Conservation (phyloP, 768 basidiomycete genomes). For the Kwoniella botswanensis region DNA sequence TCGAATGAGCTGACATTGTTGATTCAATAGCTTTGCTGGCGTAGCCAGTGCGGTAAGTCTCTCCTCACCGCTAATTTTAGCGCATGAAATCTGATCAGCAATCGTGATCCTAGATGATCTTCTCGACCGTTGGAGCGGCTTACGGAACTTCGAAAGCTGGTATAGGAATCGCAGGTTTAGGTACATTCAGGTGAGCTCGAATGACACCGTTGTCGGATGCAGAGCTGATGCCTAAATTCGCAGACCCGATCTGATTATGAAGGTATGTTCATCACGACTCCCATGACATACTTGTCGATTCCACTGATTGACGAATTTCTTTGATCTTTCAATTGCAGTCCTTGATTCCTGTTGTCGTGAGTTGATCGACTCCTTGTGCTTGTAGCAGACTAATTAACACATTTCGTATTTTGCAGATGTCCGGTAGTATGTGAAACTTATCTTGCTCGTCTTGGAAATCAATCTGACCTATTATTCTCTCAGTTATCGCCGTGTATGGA, state of each 20-base stretch:
- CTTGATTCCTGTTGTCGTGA: slow-evolving; percentile 83
- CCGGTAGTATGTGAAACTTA: slow-evolving; percentile 65
- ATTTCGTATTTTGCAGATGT: slow-evolving; percentile 64
- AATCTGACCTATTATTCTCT: slow-evolving; percentile 1
- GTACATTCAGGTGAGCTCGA: slow-evolving; percentile 69
- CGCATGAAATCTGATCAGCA: neutral
- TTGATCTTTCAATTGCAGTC: slow-evolving; percentile 64
- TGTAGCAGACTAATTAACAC: too few species aligned
- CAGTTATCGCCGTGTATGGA: slow-evolving; percentile 90
- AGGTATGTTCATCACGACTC: slow-evolving; percentile 62
- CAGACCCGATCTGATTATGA: slow-evolving; percentile 94
- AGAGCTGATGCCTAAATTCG: neutral
- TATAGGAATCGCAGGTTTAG: slow-evolving; percentile 94
- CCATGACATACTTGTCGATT: slow-evolving; percentile 2
- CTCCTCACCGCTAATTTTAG: neutral
- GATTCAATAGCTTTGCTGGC: slow-evolving; percentile 70
- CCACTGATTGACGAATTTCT: neutral
- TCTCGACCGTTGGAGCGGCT: slow-evolving; percentile 89
- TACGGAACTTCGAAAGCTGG: slow-evolving; percentile 96
- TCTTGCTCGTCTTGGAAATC: neutral
- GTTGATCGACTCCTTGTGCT: slow-evolving; percentile 13
- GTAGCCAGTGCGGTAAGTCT: slow-evolving; percentile 84
- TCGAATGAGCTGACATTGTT: slow-evolving; percentile 17
- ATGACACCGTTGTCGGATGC: neutral
- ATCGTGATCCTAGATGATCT: slow-evolving; percentile 73